These are phyloP conservation scores for Aspergillus brasiliensis DNA, from an alignment of 2,329 filamentous ascomycete species.

Conservation along the genomic window DNA sequence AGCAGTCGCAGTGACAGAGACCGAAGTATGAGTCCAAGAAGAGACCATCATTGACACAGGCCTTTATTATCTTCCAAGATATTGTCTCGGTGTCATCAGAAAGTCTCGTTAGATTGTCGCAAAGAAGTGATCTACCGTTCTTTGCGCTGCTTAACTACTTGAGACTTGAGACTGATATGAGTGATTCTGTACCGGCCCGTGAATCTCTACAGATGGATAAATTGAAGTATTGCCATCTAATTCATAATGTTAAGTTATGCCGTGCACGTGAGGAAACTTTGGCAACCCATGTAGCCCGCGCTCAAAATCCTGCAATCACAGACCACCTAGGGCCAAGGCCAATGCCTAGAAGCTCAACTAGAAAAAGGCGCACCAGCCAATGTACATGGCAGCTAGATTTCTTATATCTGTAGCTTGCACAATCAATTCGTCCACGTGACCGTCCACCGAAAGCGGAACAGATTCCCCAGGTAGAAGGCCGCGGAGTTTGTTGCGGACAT, in stretches of 20 bases:
- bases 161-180: not conserved
- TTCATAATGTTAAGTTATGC: not conserved
- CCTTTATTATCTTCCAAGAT: not conserved
- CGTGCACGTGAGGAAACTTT: not conserved
- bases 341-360: constrained; percentile 34
- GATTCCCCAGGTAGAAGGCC: constrained; percentile 83
- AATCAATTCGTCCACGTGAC: constrained; percentile 95
- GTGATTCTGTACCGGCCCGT: not conserved
- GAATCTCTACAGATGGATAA: not conserved
- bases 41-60: constrained; percentile 31
- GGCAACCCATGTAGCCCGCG: not conserved
- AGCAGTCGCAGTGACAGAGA: constrained; percentile 56
- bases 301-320: too few relatives aligned
- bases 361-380: constrained; percentile 82
- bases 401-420: constrained; percentile 77
- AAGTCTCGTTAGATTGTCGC: not conserved
- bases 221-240: not conserved
- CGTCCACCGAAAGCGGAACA: constrained; percentile 91
- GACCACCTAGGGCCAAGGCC: too few relatives aligned
- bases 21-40: constrained; percentile 55
- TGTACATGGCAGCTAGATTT: constrained; percentile 92
- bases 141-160: not conserved
- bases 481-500: constrained; percentile 81
- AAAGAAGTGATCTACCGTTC: not conserved
- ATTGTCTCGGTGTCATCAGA: not conserved